These are phyloP conservation scores for Microbotryomycetes sp. DNA, from an alignment of 1,284 basidiomycete species.

Conservation along the genomic window DNA sequence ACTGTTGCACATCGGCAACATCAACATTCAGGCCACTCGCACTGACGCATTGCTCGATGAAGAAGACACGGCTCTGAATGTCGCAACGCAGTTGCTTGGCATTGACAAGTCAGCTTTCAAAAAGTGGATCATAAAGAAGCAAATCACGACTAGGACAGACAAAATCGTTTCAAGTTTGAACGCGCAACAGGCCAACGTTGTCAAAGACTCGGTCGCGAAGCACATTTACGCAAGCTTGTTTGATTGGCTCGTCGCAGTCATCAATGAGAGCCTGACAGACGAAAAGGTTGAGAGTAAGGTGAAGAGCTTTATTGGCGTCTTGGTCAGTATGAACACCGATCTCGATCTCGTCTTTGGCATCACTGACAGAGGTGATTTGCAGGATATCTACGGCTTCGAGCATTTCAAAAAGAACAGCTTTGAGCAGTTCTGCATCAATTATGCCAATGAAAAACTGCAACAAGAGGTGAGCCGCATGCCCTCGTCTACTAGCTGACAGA, in stretches of 20 bases:
- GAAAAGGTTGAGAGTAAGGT: slow-evolving; percentile 78
- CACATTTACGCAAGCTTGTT: slow-evolving; percentile 98
- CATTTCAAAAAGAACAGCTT: slow-evolving; percentile 99
- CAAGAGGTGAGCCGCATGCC: slow-evolving; percentile 59
- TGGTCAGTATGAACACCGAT: slow-evolving; percentile 46
- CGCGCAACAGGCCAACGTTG: slow-evolving; percentile 84
- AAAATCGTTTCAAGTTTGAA: slow-evolving; percentile 87
- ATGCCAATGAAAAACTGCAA: slow-evolving; percentile 96
- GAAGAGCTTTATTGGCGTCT: slow-evolving; percentile 96
- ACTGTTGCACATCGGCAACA: slow-evolving; percentile 91
- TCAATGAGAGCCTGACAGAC: slow-evolving; percentile 91
- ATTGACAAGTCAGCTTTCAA: slow-evolving; percentile 90
- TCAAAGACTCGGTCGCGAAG: slow-evolving; percentile 93
- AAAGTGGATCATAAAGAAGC: slow-evolving; percentile 98
- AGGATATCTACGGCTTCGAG: slow-evolving; percentile 71
- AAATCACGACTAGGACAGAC: slow-evolving; percentile 87
- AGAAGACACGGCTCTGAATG: slow-evolving; percentile 67
- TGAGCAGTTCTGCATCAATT: slow-evolving; percentile 99
- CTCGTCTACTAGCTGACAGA: background rate
- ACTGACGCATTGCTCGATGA: slow-evolving; percentile 80
- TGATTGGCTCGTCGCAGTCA: slow-evolving; percentile 95
- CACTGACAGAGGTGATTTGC: background rate
- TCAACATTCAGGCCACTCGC: slow-evolving; percentile 74
- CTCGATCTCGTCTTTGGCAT: background rate
- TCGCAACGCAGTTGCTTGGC: slow-evolving; percentile 83